These are phyloP conservation scores for Fusarium keratoplasticum DNA, from an alignment of 2,329 filamentous ascomycete species.

Conservation along the genomic window DNA sequence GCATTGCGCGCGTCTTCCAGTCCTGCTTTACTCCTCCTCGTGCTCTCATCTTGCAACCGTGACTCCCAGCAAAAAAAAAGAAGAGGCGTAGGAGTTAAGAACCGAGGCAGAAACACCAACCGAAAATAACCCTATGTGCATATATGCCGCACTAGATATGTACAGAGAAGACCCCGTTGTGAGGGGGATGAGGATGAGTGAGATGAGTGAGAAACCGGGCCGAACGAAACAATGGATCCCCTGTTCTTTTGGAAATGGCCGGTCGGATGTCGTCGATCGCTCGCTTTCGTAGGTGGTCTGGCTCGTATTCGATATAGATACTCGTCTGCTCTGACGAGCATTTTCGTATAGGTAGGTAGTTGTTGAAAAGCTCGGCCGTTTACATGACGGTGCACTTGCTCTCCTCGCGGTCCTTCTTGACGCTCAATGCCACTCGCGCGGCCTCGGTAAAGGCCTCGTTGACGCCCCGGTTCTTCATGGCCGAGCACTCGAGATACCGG, in stretches of 20 bases:
- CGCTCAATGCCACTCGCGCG: constrained; percentile 87
- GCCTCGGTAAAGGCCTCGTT: constrained; percentile 99
- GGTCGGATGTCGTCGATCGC: constrained; percentile 1
- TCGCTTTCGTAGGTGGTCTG: constrained; percentile 6
- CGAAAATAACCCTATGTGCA: constrained; percentile 42
- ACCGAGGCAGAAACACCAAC: constrained; percentile 35
- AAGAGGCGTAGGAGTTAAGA: constrained; percentile 16
- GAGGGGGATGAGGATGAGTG: background rate
- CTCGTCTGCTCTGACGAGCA: constrained; percentile 16
- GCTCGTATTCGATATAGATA: constrained; percentile 32
- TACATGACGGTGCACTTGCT: constrained; percentile 72
- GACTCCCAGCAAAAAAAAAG: background rate
- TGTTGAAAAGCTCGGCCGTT: constrained; percentile 18
- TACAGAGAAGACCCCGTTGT: constrained; percentile 37
- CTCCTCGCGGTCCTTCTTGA: constrained; percentile 73
- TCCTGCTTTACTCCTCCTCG: constrained; percentile 20
- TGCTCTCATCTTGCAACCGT: background rate
- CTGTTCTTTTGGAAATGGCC: constrained; percentile 1
- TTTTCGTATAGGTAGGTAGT: constrained; percentile 17
- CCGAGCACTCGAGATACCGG: constrained; percentile 97
- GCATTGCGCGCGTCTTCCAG: constrained; percentile 11
- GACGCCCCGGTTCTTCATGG: constrained; percentile 97
- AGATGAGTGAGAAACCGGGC: constrained; percentile 15
- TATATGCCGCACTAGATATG: constrained; percentile 43
- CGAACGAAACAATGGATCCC: constrained; percentile 12